Evolutionary conservation across 768 basidiomycete genomes (phyloP).

Genomic region (Rhodotorula toruloides): DNA sequence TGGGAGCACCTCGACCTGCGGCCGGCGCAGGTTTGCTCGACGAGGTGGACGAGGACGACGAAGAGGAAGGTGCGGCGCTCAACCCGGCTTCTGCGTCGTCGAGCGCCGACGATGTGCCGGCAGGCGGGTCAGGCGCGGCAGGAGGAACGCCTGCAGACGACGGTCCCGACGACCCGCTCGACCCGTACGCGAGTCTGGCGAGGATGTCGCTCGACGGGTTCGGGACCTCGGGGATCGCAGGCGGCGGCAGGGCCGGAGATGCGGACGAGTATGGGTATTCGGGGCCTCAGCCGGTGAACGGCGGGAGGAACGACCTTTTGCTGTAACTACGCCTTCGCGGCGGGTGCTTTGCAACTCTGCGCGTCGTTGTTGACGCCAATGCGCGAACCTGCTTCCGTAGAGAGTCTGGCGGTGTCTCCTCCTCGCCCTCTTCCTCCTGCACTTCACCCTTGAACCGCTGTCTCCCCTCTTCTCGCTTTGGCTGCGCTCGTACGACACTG

Average conservation of each 20-base stretch:
- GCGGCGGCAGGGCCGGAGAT: neutral
- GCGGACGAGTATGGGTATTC: slow-evolving; percentile 17
- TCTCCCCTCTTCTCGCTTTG: neutral
- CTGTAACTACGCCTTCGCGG: neutral
- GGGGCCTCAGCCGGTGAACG: neutral
- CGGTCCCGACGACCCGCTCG: slow-evolving; percentile 18
- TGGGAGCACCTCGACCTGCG: neutral
- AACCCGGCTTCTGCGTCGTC: slow-evolving; percentile 11
- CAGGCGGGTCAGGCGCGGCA: neutral
- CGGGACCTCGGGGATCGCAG: neutral
- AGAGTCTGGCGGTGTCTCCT: too few species aligned
- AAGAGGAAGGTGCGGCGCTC: slow-evolving; percentile 33
- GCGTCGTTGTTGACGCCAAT: too few species aligned
- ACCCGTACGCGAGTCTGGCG: slow-evolving; percentile 37
- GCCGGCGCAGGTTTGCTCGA: slow-evolving; percentile 6
- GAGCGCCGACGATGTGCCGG: neutral
- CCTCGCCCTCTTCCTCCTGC: neutral
- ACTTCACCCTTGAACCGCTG: neutral
- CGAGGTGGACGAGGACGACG: slow-evolving; percentile 29
- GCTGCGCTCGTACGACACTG: too few species aligned
- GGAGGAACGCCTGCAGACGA: neutral
- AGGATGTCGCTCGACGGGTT: slow-evolving; percentile 1
- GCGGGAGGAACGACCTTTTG: slow-evolving; percentile 21
- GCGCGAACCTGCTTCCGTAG: too few species aligned
- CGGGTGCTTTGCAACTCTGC: too few species aligned